phyloP scores from a whole-genome alignment of 805 yeast species.

The Candida multigemmis region DNA sequence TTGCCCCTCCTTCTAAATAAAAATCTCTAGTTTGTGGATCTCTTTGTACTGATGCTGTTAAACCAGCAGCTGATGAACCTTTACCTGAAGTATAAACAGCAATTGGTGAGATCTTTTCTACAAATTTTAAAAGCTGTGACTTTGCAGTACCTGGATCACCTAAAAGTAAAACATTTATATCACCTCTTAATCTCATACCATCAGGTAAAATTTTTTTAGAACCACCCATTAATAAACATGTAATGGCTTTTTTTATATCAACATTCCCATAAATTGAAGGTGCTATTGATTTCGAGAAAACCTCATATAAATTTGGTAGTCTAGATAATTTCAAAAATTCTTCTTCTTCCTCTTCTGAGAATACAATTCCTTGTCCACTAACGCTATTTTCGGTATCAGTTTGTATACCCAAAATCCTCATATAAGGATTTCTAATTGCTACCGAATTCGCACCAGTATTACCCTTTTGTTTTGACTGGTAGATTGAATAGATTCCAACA shows the following conservation, averaged over 20 bases:
- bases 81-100: slow-evolving; percentile 97
- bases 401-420: slow-evolving; percentile 79
- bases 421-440: slow-evolving; percentile 89
- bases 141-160: slow-evolving; percentile 99
- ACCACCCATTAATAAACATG: slow-evolving; percentile 91
- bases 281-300: slow-evolving; percentile 83
- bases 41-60: slow-evolving; percentile 95
- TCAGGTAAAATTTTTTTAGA: slow-evolving; percentile 88
- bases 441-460: slow-evolving; percentile 39
- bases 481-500: slow-evolving; percentile 88
- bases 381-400: slow-evolving; percentile 71
- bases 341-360: slow-evolving; percentile 91
- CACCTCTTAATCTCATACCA: slow-evolving; percentile 95
- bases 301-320: slow-evolving; percentile 75
- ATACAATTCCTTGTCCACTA: slow-evolving; percentile 47
- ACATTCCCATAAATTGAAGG: slow-evolving; percentile 93
- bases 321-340: slow-evolving; percentile 76
- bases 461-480: slow-evolving; percentile 53
- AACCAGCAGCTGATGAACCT: slow-evolving; percentile 99
- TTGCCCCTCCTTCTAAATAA: slow-evolving; percentile 97
- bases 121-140: slow-evolving; percentile 90
- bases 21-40: slow-evolving; percentile 84
- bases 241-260: slow-evolving; percentile 89
- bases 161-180: slow-evolving; percentile 80
- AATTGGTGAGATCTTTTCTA: slow-evolving; percentile 89